These are phyloP conservation scores for Aethionema arabicum DNA, from an alignment of 345 rosid species.

Conservation along the genomic window DNA sequence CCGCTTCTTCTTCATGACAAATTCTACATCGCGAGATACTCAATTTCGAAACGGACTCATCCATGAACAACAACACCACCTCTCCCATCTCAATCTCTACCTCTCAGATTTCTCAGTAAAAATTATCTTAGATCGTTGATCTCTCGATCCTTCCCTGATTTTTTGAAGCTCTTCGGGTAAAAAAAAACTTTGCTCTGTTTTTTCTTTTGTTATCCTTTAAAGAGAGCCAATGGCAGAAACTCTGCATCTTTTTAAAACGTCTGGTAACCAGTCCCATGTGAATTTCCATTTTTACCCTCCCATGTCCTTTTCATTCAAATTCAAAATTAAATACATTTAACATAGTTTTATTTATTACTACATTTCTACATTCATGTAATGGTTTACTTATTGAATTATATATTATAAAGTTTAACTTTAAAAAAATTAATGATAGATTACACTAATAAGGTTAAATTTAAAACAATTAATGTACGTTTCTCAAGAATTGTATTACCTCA, in stretches of 20 bases:
- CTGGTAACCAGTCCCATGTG: background rate
- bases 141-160: slow-evolving; percentile 1
- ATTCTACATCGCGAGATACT: slow-evolving; percentile 63
- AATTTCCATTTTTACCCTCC: slow-evolving; percentile 30
- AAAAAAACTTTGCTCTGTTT: slow-evolving; percentile 22
- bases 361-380: too few relatives aligned
- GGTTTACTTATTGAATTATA: too few relatives aligned
- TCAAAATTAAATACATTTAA: background rate
- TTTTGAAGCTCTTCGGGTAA: background rate
- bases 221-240: slow-evolving; percentile 21
- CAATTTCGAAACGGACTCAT: slow-evolving; percentile 40
- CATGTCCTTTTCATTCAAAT: slow-evolving; percentile 5
- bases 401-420: too few relatives aligned
- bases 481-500: too few relatives aligned
- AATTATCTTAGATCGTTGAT: too few relatives aligned
- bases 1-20: slow-evolving; percentile 82
- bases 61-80: slow-evolving; percentile 50
- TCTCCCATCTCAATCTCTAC: slow-evolving; percentile 54
- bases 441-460: too few relatives aligned
- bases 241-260: slow-evolving; percentile 19
- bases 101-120: background rate
- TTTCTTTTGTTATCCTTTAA: slow-evolving; percentile 13
- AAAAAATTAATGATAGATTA: too few relatives aligned
- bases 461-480: too few relatives aligned
- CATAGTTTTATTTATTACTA: too few relatives aligned